Evolutionary conservation across 306 rosid species (phyloP).

Genomic region (Vicia sativa): DNA sequence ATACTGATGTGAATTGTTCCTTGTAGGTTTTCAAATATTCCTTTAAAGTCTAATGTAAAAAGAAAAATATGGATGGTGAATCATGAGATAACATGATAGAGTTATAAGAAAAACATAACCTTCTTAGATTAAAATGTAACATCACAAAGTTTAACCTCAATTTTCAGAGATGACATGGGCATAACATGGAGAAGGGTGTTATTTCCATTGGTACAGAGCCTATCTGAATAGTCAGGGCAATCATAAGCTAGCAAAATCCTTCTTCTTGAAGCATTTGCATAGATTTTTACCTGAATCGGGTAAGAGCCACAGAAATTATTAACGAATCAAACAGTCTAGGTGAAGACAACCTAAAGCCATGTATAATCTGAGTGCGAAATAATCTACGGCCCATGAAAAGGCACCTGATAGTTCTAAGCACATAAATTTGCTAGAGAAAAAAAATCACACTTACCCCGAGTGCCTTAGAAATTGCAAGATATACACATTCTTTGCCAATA

Average conservation of each 20-base stretch:
- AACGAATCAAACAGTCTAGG: slow-evolving; percentile 8
- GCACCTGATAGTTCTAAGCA: slow-evolving; percentile 12
- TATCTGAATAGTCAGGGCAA: slow-evolving; percentile 52
- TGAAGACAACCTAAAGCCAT: slow-evolving; percentile 13
- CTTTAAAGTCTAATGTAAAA: slow-evolving; percentile 46
- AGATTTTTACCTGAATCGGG: slow-evolving; percentile 48
- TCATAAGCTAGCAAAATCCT: slow-evolving; percentile 51
- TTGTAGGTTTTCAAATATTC: slow-evolving; percentile 54
- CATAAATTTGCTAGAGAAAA: not conserved
- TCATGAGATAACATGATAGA: not conserved
- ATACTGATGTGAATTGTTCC: slow-evolving; percentile 50
- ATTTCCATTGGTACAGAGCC: slow-evolving; percentile 51
- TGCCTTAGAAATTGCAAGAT: slow-evolving; percentile 53
- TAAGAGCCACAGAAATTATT: slow-evolving; percentile 10
- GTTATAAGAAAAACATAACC: slow-evolving; percentile 11
- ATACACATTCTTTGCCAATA: slow-evolving; percentile 66
- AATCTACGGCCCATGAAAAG: slow-evolving; percentile 27
- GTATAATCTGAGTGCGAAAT: slow-evolving; percentile 15
- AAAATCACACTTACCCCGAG: slow-evolving; percentile 43
- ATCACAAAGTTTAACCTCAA: slow-evolving; percentile 45
- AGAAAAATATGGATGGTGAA: slow-evolving; percentile 26
- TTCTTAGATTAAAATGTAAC: slow-evolving; percentile 27
- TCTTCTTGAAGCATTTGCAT: slow-evolving; percentile 58
- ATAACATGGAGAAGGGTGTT: slow-evolving; percentile 57
- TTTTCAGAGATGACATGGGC: slow-evolving; percentile 55